Conservation (phyloP, 306 rosid genomes). For the Carpinus viminea region DNA sequence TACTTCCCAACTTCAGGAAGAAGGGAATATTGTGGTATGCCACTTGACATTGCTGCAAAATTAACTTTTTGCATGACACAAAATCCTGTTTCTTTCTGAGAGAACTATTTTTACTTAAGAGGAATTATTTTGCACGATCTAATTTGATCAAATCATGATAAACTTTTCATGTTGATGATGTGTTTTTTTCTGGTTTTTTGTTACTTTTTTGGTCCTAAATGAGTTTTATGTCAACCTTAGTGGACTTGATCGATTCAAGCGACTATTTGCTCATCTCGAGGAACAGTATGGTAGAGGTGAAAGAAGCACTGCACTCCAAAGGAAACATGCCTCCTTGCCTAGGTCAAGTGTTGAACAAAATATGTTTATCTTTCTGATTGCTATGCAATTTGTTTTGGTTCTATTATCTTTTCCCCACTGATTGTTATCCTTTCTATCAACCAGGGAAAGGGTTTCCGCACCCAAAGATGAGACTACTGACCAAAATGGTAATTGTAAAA, state of each 20-base stretch:
- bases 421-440: conserved; percentile 6
- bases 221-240: conserved; percentile 32
- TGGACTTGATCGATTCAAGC: conserved; percentile 63
- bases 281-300: conserved; percentile 41
- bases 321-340: conserved; percentile 69
- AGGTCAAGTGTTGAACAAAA: conserved; percentile 37
- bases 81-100: not conserved
- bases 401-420: not conserved
- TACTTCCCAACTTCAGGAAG: not conserved
- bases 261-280: conserved; percentile 61
- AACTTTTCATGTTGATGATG: not conserved
- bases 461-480: conserved; percentile 35
- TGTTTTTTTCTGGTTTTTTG: not conserved
- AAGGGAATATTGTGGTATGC: not conserved
- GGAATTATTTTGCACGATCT: not conserved
- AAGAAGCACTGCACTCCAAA: conserved; percentile 43
- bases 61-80: not conserved
- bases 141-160: not conserved
- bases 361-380: not conserved
- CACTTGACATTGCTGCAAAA: not conserved
- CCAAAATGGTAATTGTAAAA: conserved; percentile 25
- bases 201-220: not conserved
- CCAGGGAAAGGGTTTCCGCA: conserved; percentile 52
- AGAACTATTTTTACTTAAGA: not conserved
- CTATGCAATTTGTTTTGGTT: not conserved